Conservation (phyloP, 345 rosid genomes). For the Eutrema japonicum region DNA sequence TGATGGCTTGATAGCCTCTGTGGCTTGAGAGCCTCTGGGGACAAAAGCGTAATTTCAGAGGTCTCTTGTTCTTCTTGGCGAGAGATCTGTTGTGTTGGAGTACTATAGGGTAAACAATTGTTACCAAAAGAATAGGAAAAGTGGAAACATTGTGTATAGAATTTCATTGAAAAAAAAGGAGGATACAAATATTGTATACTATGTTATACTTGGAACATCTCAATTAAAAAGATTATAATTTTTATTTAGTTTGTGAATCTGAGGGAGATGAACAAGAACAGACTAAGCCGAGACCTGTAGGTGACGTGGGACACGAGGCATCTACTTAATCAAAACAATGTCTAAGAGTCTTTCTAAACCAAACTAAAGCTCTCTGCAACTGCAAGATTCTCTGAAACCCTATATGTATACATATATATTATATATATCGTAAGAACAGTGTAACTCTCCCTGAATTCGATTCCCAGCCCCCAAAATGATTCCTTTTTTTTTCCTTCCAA, state of each 20-base stretch:
- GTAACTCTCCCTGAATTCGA: slow-evolving; percentile 24
- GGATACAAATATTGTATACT: slow-evolving; percentile 35
- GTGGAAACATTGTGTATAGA: slow-evolving; percentile 35
- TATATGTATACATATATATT: slow-evolving; percentile 34
- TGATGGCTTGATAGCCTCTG: slow-evolving; percentile 49
- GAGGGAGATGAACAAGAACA: slow-evolving; percentile 12
- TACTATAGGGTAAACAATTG: slow-evolving; percentile 36
- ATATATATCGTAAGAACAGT: slow-evolving; percentile 31
- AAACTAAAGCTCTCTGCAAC: slow-evolving; percentile 26
- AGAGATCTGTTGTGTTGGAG: slow-evolving; percentile 30
- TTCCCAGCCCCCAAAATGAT: slow-evolving; percentile 9
- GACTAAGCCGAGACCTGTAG: slow-evolving; percentile 24
- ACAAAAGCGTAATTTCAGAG: background rate
- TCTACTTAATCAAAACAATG: slow-evolving; percentile 30
- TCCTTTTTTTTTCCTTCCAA: background rate
- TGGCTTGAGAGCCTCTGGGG: slow-evolving; percentile 14
- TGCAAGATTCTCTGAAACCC: slow-evolving; percentile 35
- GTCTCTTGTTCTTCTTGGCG: slow-evolving; percentile 23
- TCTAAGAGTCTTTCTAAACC: slow-evolving; percentile 38
- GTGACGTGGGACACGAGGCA: slow-evolving; percentile 38
- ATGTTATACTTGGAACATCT: slow-evolving; percentile 21
- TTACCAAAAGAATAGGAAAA: slow-evolving; percentile 34
- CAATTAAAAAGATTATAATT: slow-evolving; percentile 9
- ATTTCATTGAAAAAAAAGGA: slow-evolving; percentile 22
- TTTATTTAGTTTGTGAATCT: slow-evolving; percentile 21